Conservation (phyloP, 495 filamentous ascomycete species). For the Aspergillus ellipticus region DNA sequence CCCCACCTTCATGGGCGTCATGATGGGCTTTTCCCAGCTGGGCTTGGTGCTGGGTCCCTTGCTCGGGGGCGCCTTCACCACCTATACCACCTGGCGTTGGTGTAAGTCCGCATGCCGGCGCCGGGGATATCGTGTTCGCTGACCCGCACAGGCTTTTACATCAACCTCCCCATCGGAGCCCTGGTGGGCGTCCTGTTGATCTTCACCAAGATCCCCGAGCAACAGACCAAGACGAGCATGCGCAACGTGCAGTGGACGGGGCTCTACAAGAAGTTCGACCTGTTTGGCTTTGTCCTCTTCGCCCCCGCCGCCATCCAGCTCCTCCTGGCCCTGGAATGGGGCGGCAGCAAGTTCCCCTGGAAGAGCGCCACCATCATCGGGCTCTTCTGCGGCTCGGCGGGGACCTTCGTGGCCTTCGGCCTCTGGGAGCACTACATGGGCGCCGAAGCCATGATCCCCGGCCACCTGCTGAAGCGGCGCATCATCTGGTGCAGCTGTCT, state of each 20-base stretch:
- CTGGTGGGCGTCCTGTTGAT: slow-evolving; percentile 44
- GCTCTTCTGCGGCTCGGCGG: slow-evolving; percentile 43
- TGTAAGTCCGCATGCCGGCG: slow-evolving; percentile 30
- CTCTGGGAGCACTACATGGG: slow-evolving; percentile 40
- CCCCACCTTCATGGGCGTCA: slow-evolving; percentile 10
- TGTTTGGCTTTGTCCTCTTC: slow-evolving; percentile 36
- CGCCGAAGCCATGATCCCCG: slow-evolving; percentile 46
- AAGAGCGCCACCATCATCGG: slow-evolving; percentile 35
- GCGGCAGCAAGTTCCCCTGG: slow-evolving; percentile 37
- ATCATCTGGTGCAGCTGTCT: slow-evolving; percentile 4
- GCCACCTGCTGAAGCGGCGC: neutral
- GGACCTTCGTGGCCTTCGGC: slow-evolving; percentile 31
- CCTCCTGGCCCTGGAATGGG: slow-evolving; percentile 42
- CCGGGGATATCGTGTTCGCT: neutral
- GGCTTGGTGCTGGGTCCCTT: slow-evolving; percentile 49
- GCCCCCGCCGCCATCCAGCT: slow-evolving; percentile 35
- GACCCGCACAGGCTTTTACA: slow-evolving; percentile 49
- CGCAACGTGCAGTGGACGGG: neutral
- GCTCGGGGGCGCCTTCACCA: slow-evolving; percentile 35
- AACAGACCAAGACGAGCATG: neutral
- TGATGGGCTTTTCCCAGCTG: slow-evolving; percentile 5
- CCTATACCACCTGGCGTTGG: slow-evolving; percentile 64
- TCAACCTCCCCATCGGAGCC: slow-evolving; percentile 57
- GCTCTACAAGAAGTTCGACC: slow-evolving; percentile 23
- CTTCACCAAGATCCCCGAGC: slow-evolving; percentile 25